Base-by-base conservation (phyloP, 164 flowering plant species). In the Macadamia tetraphylla region DNA sequence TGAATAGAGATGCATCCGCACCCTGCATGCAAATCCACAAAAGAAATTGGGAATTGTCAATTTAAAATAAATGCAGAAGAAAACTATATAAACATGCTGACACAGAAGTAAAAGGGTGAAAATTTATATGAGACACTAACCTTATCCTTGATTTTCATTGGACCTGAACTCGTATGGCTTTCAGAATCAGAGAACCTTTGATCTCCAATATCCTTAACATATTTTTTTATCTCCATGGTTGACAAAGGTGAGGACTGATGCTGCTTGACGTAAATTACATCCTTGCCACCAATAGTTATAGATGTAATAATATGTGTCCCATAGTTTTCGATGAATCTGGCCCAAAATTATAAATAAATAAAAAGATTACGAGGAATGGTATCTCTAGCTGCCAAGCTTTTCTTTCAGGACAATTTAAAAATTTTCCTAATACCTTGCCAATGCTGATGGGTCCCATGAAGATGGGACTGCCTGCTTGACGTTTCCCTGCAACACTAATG, bases 241-340 rank as follows among this genome's bases (percentile, higher is more conserved):
- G 94, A 81, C 70, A 87, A 75, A 67, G 84, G 82, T 35, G 97
- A 91, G 42, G 87, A 78, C 9, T 73, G 76, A 63, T 89, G 95
- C 74, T 91, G 96, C 70, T 84, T 89, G 48, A 88, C 82, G 56
- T 84, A 91, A 65, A 91, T 81, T 52, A 87, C 88, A 74, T 91
- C 97, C 80, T 83, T 88, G 40, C 97, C 95, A 14, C 97, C 97
- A 69, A 89, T 81, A 49, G 91, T 87, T n/a, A 87, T 83, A 29
- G 95, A 88, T 42, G 83, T 83, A 59, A 88, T 82, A 52, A 91
- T 80, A 84, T 91, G 97, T 3, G 97, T 91, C 67, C 97, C 97
- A 81, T 82, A 91, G 68, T 83, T 87, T 63, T 88, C 91, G 65
- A 91, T 89, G 55, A 91, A 91, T 73, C 97, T 91, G 88, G 62